phyloP scores from a whole-genome alignment of 495 filamentous ascomycete genomes.

The Tuber magnatum region DNA sequence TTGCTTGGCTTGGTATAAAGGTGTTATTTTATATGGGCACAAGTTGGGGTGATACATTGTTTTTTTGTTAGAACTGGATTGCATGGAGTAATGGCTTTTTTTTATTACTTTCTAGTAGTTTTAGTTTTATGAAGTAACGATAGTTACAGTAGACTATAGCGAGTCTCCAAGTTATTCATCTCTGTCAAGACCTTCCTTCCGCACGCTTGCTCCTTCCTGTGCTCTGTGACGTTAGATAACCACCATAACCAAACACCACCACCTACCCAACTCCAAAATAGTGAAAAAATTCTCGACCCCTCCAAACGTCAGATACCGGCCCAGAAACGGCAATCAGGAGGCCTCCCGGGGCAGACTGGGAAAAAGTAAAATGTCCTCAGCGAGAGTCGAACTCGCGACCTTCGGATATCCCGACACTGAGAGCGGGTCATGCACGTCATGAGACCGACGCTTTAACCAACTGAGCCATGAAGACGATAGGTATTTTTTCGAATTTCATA shows the following conservation, averaged over 20 bases:
- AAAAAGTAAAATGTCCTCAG: conserved; percentile 25
- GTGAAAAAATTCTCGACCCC: background rate
- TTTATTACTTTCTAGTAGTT: background rate
- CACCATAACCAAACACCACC: background rate
- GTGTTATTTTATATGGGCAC: background rate
- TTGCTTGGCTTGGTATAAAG: background rate
- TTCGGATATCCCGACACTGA: conserved; percentile 34
- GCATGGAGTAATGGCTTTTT: background rate
- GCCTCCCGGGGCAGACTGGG: too few species aligned
- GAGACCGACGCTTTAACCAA: conserved; percentile 39
- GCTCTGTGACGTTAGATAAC: background rate
- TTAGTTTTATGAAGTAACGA: background rate
- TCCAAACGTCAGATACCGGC: background rate
- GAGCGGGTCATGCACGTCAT: conserved; percentile 32
- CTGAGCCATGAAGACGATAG: conserved; percentile 35
- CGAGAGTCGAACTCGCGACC: conserved; percentile 39
- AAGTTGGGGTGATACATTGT: background rate
- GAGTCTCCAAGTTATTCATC: background rate
- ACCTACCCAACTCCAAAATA: background rate
- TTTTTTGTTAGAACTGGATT: background rate
- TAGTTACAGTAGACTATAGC: background rate
- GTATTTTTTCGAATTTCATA: too few species aligned
- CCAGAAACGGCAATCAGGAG: background rate
- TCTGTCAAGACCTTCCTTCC: too few species aligned
- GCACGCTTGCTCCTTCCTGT: background rate